Conservation (phyloP, 176 grass and related monocot species). For the Metroxylon sagu region DNA sequence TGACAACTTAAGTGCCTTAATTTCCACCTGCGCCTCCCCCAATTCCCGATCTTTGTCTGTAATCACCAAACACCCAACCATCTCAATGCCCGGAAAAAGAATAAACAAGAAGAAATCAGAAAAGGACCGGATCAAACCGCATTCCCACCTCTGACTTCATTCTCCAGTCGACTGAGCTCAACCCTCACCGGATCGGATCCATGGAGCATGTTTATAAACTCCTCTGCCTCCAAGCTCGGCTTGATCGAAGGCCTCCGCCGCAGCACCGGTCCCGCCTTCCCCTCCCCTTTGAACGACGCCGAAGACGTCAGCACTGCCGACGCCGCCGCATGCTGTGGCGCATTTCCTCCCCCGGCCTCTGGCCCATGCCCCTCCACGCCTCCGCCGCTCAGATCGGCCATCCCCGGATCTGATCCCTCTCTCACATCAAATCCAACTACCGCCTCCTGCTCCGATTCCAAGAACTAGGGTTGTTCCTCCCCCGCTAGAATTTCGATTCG, state of each 20-base stretch:
- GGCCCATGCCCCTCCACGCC: slow-evolving; percentile 26
- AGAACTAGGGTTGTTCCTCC: too few relatives aligned
- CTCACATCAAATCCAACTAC: slow-evolving; percentile 1
- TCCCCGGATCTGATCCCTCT: slow-evolving; percentile 50
- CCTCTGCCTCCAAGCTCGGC: slow-evolving; percentile 84
- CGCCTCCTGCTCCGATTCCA: too few relatives aligned
- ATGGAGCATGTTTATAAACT: slow-evolving; percentile 94
- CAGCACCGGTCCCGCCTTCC: slow-evolving; percentile 7
- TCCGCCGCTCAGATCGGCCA: slow-evolving; percentile 49
- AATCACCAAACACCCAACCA: neutral
- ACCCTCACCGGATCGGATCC: slow-evolving; percentile 98
- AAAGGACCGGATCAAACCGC: neutral
- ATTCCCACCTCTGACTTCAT: slow-evolving; percentile 76
- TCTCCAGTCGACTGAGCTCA: slow-evolving; percentile 94
- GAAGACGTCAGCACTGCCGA: slow-evolving; percentile 10
- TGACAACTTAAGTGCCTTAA: slow-evolving; percentile 78
- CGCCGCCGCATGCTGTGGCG: neutral
- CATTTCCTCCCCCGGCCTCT: slow-evolving; percentile 9
- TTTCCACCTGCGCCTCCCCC: slow-evolving; percentile 84
- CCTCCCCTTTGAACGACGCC: slow-evolving; percentile 34
- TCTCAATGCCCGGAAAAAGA: neutral
- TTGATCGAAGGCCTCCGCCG: slow-evolving; percentile 49
- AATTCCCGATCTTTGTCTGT: slow-evolving; percentile 92
- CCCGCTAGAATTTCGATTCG: too few relatives aligned
- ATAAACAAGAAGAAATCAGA: slow-evolving; percentile 5